Evolutionary conservation across 208 protist genomes (phyloP).

Genomic region (Crithidia sp.): DNA sequence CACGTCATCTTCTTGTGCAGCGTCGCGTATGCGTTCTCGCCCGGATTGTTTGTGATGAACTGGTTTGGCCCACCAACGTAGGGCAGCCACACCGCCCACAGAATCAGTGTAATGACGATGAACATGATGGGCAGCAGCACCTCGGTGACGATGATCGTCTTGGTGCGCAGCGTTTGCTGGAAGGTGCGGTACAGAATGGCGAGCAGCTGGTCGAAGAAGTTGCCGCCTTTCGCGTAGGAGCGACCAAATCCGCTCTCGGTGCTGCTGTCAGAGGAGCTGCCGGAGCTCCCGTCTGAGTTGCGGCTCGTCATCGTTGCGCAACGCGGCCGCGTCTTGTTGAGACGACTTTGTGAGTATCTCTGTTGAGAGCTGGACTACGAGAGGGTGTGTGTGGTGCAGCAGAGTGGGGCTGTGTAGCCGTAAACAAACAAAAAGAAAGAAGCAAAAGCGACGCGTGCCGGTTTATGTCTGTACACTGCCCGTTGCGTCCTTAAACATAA

Average conservation of each 20-base stretch:
- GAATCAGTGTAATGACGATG: constrained; percentile 32
- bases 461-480: too few species aligned
- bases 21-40: constrained; percentile 11
- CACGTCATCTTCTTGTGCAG: constrained; percentile 29
- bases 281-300: neutral
- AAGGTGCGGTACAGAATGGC: constrained; percentile 34
- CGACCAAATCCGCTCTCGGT: neutral
- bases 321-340: neutral
- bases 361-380: too few species aligned
- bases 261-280: neutral
- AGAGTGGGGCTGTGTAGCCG: neutral
- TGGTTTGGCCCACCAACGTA: constrained; percentile 10
- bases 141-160: constrained; percentile 34
- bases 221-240: constrained; percentile 7
- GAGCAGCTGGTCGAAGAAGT: constrained; percentile 30
- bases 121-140: constrained; percentile 46
- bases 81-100: constrained; percentile 44
- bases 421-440: neutral
- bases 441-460: too few species aligned
- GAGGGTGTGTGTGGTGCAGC: neutral
- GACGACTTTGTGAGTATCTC: too few species aligned
- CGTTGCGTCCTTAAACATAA: too few species aligned
- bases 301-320: neutral
- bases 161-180: constrained; percentile 31
- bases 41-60: constrained; percentile 34